These are phyloP conservation scores for Biscogniauxia marginata DNA, from an alignment of 2,329 filamentous ascomycete species.

Conservation along the genomic window DNA sequence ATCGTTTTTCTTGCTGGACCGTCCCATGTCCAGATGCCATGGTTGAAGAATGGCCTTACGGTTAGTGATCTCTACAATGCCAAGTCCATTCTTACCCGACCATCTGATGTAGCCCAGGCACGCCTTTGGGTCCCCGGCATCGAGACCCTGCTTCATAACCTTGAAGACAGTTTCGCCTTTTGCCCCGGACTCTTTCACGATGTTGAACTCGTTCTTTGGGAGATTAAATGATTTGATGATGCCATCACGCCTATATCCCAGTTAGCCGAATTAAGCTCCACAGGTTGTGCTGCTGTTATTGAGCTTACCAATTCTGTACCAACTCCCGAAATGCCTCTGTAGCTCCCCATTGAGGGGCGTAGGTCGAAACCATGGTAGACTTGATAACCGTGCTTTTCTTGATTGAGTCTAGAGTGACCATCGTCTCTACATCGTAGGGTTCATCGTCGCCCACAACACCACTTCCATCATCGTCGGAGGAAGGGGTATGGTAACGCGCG, in stretches of 20 bases:
- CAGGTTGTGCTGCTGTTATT: not conserved
- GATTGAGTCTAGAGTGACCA: slow-evolving; percentile 8
- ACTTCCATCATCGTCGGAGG: not conserved
- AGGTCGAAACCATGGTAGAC: slow-evolving; percentile 5
- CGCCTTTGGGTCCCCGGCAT: not conserved
- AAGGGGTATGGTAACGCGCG: not conserved
- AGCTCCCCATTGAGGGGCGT: slow-evolving; percentile 7
- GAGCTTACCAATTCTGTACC: slow-evolving; percentile 33
- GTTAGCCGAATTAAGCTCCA: slow-evolving; percentile 1
- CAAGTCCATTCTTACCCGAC: slow-evolving; percentile 17
- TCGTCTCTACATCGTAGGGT: slow-evolving; percentile 1
- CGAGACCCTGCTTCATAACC: not conserved
- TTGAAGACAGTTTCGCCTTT: slow-evolving; percentile 30
- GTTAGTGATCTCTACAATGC: slow-evolving; percentile 32
- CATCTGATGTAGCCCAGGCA: slow-evolving; percentile 34
- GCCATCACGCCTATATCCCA: slow-evolving; percentile 26
- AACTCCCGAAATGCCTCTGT: slow-evolving; percentile 34
- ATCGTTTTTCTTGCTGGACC: slow-evolving; percentile 24
- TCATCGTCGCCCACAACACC: not conserved
- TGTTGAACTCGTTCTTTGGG: slow-evolving; percentile 20
- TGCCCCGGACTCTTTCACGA: slow-evolving; percentile 21
- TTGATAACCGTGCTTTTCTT: slow-evolving; percentile 4
- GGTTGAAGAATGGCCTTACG: slow-evolving; percentile 30
- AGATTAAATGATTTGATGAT: slow-evolving; percentile 28
- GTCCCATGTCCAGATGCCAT: slow-evolving; percentile 30